Evolutionary conservation across 2,329 filamentous ascomycete genomes (phyloP), one percentile per base, ranked within the genome.

Genomic region (Massarina eburnea): DNA sequence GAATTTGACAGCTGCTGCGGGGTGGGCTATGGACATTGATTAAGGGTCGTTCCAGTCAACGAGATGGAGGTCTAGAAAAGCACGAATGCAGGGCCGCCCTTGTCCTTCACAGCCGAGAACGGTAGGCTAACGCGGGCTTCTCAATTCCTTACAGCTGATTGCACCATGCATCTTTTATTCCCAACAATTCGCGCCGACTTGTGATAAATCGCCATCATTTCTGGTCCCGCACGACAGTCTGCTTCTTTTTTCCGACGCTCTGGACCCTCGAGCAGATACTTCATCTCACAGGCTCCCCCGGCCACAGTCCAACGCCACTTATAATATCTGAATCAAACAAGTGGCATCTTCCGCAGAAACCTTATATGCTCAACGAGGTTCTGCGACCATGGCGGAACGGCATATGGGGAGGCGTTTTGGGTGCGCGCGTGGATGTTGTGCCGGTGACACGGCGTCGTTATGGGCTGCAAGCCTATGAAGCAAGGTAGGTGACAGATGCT

Each of bases 111-210:
- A 52, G 42, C 52, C 51, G 29, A 46, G 54, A 46, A 45, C 38
- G 43, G 43, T 30, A 24, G 43, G 36, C 46, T 48, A 52, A 42
- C 38, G 45, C 41, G 20, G 38, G 33, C 43, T 48, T 43, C 41
- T 41, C 41, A 48, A 32, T 34, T 21, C 45, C 36, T 35, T 33
- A 21, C 45, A 45, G 34, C 52, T 55, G 51, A 51, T 54, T 59
- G 51, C 41, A 43, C 45, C 35, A 3, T 24, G 17, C 15, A 8
- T 14, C 17, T 38, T 20, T 6, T 20, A 38, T 24, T 12, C 35
- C 12, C 35, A 36, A 20, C 10, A 26, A n/a, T 24, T 15, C 4
- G 10, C 19, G 18, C 35, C 15, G 22, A 26, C 5, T 20, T 12
- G 35, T 24, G 19, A 24, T 24, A 26, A 38, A 38, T 20, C 21